These are phyloP conservation scores for Fusarium dlaminii DNA, from an alignment of 2,329 filamentous ascomycete species.

Conservation along the genomic window DNA sequence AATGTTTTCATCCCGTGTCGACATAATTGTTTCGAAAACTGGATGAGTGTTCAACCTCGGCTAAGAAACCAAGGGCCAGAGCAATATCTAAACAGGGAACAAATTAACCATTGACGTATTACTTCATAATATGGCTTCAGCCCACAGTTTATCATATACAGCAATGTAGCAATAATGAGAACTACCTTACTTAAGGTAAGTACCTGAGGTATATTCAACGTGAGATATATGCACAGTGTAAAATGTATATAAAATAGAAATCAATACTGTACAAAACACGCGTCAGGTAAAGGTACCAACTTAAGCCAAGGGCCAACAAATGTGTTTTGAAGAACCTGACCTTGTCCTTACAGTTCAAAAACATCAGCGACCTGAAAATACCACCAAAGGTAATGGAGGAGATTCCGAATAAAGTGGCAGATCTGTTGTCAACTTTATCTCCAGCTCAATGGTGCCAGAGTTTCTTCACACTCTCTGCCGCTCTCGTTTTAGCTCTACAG, in stretches of 20 bases:
- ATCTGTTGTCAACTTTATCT: conserved; percentile 14
- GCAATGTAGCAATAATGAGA: not conserved
- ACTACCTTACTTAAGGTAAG: not conserved
- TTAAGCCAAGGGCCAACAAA: not conserved
- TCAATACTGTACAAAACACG: conserved; percentile 5
- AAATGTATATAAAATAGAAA: fast-evolving
- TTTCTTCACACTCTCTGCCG: conserved; percentile 57
- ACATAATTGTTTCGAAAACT: not conserved
- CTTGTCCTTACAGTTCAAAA: not conserved
- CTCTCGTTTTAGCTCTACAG: conserved; percentile 54
- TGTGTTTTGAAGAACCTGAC: not conserved
- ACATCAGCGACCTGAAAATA: not conserved
- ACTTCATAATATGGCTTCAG: not conserved
- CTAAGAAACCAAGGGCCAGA: no score
- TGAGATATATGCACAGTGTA: conserved; percentile 3
- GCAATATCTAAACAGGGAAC: no score
- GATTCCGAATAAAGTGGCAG: not conserved
- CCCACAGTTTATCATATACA: no score
- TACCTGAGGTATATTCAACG: not conserved
- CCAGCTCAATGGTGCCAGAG: conserved; percentile 54
- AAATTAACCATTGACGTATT: no score
- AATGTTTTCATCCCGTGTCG: not conserved
- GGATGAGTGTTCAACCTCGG: not conserved
- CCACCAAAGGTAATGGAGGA: conserved; percentile 1
- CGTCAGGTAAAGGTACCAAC: not conserved